Evolutionary conservation across 2,329 filamentous ascomycete species (phyloP).

Genomic region (Cladophialophora psammophila): DNA sequence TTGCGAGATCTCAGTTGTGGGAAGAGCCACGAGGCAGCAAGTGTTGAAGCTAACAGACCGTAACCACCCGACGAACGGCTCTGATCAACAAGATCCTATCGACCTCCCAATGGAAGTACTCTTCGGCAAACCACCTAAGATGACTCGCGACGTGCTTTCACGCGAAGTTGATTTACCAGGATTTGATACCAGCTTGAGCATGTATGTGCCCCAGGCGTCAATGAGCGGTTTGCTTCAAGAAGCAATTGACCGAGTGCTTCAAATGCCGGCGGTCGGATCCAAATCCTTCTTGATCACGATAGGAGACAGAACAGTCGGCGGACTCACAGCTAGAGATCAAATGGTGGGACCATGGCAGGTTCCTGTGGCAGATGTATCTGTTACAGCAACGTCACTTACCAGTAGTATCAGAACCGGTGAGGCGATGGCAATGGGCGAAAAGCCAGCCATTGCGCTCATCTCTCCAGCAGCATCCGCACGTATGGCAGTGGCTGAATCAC

Average conservation of each 20-base stretch:
- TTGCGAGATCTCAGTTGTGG: conserved; percentile 91
- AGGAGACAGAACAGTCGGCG: conserved; percentile 89
- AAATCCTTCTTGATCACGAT: conserved; percentile 98
- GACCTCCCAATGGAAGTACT: conserved; percentile 87
- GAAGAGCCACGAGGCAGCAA: conserved; percentile 74
- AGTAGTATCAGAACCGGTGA: conserved; percentile 79
- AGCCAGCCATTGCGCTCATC: conserved; percentile 86
- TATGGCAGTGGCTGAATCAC: conserved; percentile 93
- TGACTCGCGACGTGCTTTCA: conserved; percentile 76
- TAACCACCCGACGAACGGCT: conserved; percentile 67
- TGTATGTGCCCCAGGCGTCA: conserved; percentile 67
- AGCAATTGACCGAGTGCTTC: conserved; percentile 81
- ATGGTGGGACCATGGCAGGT: conserved; percentile 97
- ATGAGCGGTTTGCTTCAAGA: conserved; percentile 64
- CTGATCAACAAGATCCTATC: conserved; percentile 73
- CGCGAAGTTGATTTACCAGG: conserved; percentile 70
- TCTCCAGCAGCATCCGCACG: conserved; percentile 87
- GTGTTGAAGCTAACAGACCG: conserved; percentile 82
- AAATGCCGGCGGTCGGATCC: conserved; percentile 88
- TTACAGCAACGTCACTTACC: conserved; percentile 83
- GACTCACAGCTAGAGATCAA: conserved; percentile 86
- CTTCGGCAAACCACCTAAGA: conserved; percentile 86
- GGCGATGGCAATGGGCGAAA: conserved; percentile 98
- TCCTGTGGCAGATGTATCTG: conserved; percentile 91
- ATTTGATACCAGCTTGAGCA: conserved; percentile 78